phyloP scores from a whole-genome alignment of 1,284 basidiomycete species.

The Thelephora terrestris region DNA sequence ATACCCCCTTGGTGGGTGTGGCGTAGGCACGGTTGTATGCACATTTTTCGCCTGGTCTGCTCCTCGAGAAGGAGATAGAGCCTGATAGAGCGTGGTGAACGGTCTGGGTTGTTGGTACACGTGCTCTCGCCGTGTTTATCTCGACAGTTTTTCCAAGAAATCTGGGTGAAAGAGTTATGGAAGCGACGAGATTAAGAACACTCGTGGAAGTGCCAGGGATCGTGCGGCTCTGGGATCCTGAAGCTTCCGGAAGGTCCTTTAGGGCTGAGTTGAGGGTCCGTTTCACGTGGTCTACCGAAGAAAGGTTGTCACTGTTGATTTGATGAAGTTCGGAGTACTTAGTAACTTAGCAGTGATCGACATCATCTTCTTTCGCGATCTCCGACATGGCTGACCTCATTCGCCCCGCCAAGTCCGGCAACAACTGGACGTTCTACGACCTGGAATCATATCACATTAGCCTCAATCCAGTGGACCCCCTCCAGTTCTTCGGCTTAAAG shows the following conservation, averaged over 20 bases:
- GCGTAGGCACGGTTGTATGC: too few relatives aligned
- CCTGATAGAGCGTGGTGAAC: too few relatives aligned
- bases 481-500: neutral
- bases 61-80: too few relatives aligned
- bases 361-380: too few relatives aligned
- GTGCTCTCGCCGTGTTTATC: slow-evolving; percentile 52
- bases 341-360: too few relatives aligned
- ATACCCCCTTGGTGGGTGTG: slow-evolving; percentile 81
- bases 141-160: slow-evolving; percentile 76
- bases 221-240: slow-evolving; percentile 94
- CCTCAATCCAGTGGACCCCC: neutral
- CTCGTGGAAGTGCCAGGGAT: slow-evolving; percentile 97
- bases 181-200: slow-evolving; percentile 98
- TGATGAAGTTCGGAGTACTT: too few relatives aligned
- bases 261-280: too few relatives aligned
- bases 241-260: slow-evolving; percentile 65
- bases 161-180: slow-evolving; percentile 87
- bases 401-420: neutral
- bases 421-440: neutral
- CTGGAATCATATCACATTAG: neutral
- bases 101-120: neutral
- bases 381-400: neutral
- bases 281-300: slow-evolving; percentile 30
- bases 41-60: too few relatives aligned
- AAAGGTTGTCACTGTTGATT: too few relatives aligned